Base-by-base conservation (phyloP, 352 stramenopile species). In the Phytopythium vexans region DNA sequence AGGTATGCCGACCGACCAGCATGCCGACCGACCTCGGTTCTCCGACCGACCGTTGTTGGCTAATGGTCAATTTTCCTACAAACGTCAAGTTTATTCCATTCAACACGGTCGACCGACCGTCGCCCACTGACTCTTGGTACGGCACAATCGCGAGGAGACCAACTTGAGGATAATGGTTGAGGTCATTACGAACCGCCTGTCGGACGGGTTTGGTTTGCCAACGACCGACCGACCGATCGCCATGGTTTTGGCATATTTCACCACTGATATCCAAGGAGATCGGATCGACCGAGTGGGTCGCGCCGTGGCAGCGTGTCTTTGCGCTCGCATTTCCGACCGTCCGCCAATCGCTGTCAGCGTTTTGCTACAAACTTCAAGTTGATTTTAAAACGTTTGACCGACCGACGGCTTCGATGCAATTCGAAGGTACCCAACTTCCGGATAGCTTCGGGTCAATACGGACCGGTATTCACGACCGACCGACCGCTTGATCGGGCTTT, bases 1-100 rank as follows among this genome's bases (percentile, higher is more conserved):
- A 12, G 11, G 68, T 56, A 79, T 78, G 6, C 65, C 70, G 73
- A 80, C 73, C 73, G 70, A 74, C 67, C 70, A 58, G 31, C 41
- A 55, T 15, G 53, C 55, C 16, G 10, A 34, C n/a, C 10, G 38
- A 12, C 8, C 33, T 38, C 7, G 27, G n/a, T 1, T 41, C 36
- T 54, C 35, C 38, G 41, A 47, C 34, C 33, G 27, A 27, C 16
- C 15, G 21, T 12, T 27, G 21, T 27, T 27, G 32, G 6, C 6
- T 4, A 56, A 33, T 46, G 15, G 58, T 5, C 11, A 33, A 33
- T 44, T 34, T 33, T n/a, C 43, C 54, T 73, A 77, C 50, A 57
- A 55, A 62, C 21, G 0, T 0, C 52, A 63, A 72, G 63, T 45
- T 11, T n/a, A 46, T 64, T 55, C 12, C 14, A 15, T 21, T 8